These are phyloP conservation scores for Phialophora chinensis DNA, from an alignment of 2,329 filamentous ascomycete species.

Conservation along the genomic window DNA sequence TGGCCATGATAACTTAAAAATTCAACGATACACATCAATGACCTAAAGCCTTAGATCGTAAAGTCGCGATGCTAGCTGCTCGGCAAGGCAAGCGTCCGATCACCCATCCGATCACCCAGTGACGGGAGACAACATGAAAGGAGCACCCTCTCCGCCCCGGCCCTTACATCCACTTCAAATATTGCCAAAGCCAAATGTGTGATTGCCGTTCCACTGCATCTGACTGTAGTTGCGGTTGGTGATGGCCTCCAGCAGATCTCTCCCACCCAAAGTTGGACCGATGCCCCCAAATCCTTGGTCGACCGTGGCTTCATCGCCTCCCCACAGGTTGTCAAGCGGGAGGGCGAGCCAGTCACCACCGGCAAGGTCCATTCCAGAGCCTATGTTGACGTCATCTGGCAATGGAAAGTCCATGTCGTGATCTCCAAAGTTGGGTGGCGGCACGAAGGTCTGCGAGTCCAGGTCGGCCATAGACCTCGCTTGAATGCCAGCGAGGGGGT, in stretches of 20 bases:
- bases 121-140: neutral
- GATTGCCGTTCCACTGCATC: constrained; percentile 32
- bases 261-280: constrained; percentile 65
- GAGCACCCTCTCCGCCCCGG: neutral
- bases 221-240: constrained; percentile 35
- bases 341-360: constrained; percentile 63
- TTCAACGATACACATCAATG: neutral
- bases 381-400: constrained; percentile 32
- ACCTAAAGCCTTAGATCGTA: neutral
- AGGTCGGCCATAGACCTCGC: constrained; percentile 39
- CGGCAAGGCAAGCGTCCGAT: neutral
- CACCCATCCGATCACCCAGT: neutral
- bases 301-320: constrained; percentile 52
- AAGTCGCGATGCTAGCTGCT: neutral
- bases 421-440: constrained; percentile 36
- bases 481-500: constrained; percentile 38
- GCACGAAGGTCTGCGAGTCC: constrained; percentile 39
- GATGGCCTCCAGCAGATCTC: constrained; percentile 56
- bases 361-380: constrained; percentile 29
- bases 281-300: constrained; percentile 64
- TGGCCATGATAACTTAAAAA: neutral
- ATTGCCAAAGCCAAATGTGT: constrained; percentile 23
- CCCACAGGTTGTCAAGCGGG: constrained; percentile 66
- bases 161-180: constrained; percentile 11
- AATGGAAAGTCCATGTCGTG: constrained; percentile 39